Evolutionary conservation across 805 yeast genomes (phyloP).

Genomic region (Metschnikowia lunata): DNA sequence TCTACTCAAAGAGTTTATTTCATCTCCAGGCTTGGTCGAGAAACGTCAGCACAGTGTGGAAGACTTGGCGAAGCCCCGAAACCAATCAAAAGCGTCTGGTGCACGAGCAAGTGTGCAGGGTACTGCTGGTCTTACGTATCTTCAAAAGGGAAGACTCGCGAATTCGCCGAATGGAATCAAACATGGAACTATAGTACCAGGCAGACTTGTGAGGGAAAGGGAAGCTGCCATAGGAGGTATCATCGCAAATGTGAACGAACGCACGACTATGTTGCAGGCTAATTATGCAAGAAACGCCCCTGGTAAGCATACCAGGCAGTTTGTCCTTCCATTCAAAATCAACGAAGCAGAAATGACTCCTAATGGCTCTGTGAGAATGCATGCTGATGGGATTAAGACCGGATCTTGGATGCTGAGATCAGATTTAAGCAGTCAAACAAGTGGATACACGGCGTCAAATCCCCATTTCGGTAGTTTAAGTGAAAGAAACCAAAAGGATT

Average conservation of each 20-base stretch:
- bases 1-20: conserved; percentile 33
- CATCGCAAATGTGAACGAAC: conserved; percentile 31
- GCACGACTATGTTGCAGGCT: conserved; percentile 33
- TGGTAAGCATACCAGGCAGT: conserved; percentile 41
- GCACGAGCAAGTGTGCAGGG: conserved; percentile 44
- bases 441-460: conserved; percentile 29
- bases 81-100: conserved; percentile 5
- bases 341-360: conserved; percentile 33
- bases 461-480: conserved; percentile 30
- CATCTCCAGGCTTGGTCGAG: conserved; percentile 17
- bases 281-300: conserved; percentile 31
- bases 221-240: conserved; percentile 59
- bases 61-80: conserved; percentile 21
- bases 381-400: conserved; percentile 38
- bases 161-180: conserved; percentile 70
- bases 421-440: conserved; percentile 16
- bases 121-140: conserved; percentile 73
- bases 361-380: conserved; percentile 37
- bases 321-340: conserved; percentile 40
- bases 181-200: conserved; percentile 55
- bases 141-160: conserved; percentile 59
- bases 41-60: conserved; percentile 20
- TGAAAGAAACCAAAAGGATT: conserved; percentile 30
- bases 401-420: conserved; percentile 38
- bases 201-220: conserved; percentile 52